These are phyloP conservation scores for Teunomyces gatunensis DNA, from an alignment of 805 yeast species.

Conservation along the genomic window DNA sequence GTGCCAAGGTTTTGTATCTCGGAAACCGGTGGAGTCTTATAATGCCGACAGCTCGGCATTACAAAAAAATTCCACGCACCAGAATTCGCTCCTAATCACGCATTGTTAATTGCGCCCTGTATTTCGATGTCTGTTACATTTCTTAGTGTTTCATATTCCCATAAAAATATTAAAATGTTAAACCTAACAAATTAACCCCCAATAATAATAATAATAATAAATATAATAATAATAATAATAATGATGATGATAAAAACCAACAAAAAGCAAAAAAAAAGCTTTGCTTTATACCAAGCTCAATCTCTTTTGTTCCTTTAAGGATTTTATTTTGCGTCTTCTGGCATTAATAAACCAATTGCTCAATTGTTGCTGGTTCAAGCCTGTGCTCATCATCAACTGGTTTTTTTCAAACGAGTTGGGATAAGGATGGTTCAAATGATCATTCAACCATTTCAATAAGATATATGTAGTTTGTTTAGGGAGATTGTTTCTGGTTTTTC, in stretches of 20 bases:
- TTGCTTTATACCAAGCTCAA: slow-evolving; percentile 8
- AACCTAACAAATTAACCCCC: background rate
- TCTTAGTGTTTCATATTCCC: background rate
- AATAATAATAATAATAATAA: too few species aligned
- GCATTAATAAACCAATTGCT: slow-evolving; percentile 90
- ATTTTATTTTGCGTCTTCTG: slow-evolving; percentile 67
- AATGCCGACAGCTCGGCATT: slow-evolving; percentile 2
- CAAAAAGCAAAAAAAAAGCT: background rate
- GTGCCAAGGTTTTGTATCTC: slow-evolving; percentile 2
- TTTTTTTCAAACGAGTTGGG: slow-evolving; percentile 79
- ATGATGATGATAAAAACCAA: background rate
- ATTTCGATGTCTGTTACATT: background rate
- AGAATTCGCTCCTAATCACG: background rate
- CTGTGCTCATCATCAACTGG: slow-evolving; percentile 66
- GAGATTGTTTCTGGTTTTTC: slow-evolving; percentile 61
- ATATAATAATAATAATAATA: too few species aligned
- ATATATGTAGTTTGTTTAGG: slow-evolving; percentile 77
- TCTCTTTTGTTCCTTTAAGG: slow-evolving; percentile 39
- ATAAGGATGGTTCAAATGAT: slow-evolving; percentile 76
- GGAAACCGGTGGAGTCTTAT: slow-evolving; percentile 1
- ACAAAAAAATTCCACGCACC: background rate
- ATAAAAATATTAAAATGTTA: background rate
- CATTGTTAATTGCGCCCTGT: background rate
- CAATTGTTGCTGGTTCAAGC: slow-evolving; percentile 75
- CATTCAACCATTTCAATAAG: slow-evolving; percentile 69